Evolutionary conservation across 805 yeast species (phyloP).

Genomic region (Lachancea fermentati): DNA sequence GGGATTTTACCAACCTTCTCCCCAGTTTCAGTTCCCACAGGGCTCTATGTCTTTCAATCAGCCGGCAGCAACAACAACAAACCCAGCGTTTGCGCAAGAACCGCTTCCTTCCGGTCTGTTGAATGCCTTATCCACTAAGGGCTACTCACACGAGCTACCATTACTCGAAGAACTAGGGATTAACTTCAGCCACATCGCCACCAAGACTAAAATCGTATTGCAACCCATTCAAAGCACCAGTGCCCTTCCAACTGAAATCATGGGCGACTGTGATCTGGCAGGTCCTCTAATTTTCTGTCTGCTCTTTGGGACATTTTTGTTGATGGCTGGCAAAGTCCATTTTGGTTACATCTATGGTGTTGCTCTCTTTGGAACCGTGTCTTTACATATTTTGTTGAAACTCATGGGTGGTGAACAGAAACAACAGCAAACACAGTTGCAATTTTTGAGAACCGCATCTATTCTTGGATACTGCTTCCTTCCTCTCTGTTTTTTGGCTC

Average conservation of each 20-base stretch:
- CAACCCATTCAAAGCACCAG: constrained; percentile 51
- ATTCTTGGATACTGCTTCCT: constrained; percentile 90
- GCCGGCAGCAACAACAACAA: constrained; percentile 7
- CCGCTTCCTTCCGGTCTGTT: constrained; percentile 67
- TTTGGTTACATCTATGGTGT: constrained; percentile 97
- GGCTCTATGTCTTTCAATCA: constrained; percentile 33
- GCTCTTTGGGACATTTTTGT: constrained; percentile 73
- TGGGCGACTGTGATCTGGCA: constrained; percentile 88
- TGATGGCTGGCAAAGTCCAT: constrained; percentile 89
- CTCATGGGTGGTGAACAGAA: constrained; percentile 64
- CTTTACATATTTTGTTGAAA: constrained; percentile 78
- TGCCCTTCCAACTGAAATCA: constrained; percentile 60
- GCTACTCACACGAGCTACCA: constrained; percentile 94
- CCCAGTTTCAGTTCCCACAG: constrained; percentile 30
- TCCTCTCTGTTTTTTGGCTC: constrained; percentile 60
- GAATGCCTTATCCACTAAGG: constrained; percentile 89
- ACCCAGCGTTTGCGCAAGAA: constrained; percentile 27
- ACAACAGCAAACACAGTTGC: constrained; percentile 30
- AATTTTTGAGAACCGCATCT: constrained; percentile 68
- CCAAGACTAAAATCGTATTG: constrained; percentile 80
- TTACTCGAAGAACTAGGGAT: constrained; percentile 89
- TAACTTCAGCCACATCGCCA: constrained; percentile 79
- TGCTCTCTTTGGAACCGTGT: constrained; percentile 82
- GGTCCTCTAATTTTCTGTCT: constrained; percentile 91
- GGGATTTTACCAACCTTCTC: constrained; percentile 24